Evolutionary conservation across 1,284 basidiomycete genomes (phyloP), one percentile per base, ranked within the genome.

Genomic region (Ceratobasidium sp.): DNA sequence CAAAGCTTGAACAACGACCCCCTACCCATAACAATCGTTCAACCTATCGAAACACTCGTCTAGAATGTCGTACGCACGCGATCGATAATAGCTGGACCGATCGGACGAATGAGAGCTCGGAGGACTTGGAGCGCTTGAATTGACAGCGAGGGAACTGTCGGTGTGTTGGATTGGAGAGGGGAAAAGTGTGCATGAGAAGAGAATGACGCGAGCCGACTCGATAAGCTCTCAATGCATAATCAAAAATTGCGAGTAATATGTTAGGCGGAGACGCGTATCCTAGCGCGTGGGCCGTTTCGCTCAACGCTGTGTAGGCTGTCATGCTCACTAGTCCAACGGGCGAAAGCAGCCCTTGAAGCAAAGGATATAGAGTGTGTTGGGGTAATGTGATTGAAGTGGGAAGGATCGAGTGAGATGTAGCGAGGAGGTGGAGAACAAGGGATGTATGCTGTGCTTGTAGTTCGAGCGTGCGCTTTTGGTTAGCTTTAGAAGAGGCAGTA

Each of bases 21-120:
- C 89, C 83, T 98, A 97, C 11, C 95, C 96, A 82, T 98, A 96
- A 82, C 90, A 98, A 78, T 97, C 94, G 80, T 98, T 96, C 28
- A 98, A 85, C 33, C 95, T 90, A 83, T 97, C 96, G 80, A 98
- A 98, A 78, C 96, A 96, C 83, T 97, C 96, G 82, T 97, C 96
- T 3, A 98, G 94, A 3, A 98, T 90, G 82, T 97, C 96, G 26
- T 92, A 91, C 3, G 96, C n/a, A n/a, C 95, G 77, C 92, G 90
- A 54, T 93, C 90, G 0, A 98, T 93, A 37, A 98, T 91, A 76
- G 93, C 92, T 35, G 87, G 87, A 0, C 96, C 96, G 1, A 97
- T 93, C 8, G 98, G 87, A 13, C 92, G 90, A 76, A 98, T 89
- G 82, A 97, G 90, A 20, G 95, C 85, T 23, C 90, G 89, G 17